These are phyloP conservation scores for Limnomonas spitsbergensis DNA, from an alignment of 139 green algal species.

Conservation along the genomic window DNA sequence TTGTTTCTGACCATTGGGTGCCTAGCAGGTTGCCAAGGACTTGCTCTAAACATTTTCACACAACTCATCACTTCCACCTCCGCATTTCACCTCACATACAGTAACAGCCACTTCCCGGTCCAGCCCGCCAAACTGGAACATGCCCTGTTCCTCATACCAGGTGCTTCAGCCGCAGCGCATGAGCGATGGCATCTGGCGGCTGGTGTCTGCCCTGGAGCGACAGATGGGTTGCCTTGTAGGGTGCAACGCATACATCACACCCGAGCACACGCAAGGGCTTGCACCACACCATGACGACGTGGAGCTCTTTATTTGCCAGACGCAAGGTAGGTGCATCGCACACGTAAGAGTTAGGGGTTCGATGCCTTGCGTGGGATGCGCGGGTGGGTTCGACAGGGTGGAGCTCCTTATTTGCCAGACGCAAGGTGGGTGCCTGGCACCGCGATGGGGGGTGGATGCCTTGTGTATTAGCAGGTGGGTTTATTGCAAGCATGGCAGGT, in stretches of 20 bases:
- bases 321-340: conserved; percentile 51
- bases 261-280: conserved; percentile 53
- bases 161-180: conserved; percentile 80
- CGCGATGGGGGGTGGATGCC: no score
- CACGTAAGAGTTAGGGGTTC: background rate
- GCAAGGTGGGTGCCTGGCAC: no score
- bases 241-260: conserved; percentile 55
- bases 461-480: no score
- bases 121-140: no score
- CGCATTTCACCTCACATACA: no score
- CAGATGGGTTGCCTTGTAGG: conserved; percentile 74
- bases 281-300: conserved; percentile 84
- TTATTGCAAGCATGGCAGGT: no score
- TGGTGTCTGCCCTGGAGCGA: conserved; percentile 61
- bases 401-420: background rate
- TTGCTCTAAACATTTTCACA: no score
- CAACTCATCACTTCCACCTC: no score
- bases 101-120: no score
- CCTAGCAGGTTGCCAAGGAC: no score
- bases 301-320: conserved; percentile 79
- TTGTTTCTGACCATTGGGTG: no score
- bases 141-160: no score
- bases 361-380: background rate
- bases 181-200: conserved; percentile 40
- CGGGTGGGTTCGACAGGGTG: background rate